These are phyloP conservation scores for Mycosarcoma mackinlayi DNA, from an alignment of 1,284 basidiomycete genomes.

Conservation along the genomic window DNA sequence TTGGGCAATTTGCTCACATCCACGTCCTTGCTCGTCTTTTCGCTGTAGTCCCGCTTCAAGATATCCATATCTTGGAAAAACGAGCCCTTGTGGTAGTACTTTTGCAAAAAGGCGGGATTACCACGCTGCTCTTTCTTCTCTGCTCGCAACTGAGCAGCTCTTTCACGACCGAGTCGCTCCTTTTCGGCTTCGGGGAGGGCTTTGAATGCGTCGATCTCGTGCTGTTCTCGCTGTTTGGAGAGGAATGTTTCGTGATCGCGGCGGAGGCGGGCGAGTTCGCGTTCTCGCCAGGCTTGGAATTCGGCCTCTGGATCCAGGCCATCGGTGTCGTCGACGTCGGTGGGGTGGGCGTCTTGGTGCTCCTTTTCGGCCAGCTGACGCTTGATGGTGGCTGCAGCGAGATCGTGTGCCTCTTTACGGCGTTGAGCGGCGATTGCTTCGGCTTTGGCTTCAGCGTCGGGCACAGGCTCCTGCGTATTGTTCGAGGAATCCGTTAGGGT, in stretches of 20 bases:
- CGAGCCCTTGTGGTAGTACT: constrained; percentile 99
- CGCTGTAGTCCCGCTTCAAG: constrained; percentile 86
- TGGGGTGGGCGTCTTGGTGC: constrained; percentile 79
- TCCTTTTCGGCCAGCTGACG: constrained; percentile 87
- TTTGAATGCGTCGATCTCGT: constrained; percentile 87
- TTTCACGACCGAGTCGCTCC: constrained; percentile 28
- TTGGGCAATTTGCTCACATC: constrained; percentile 88
- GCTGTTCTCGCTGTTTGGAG: constrained; percentile 81
- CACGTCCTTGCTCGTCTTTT: constrained; percentile 81
- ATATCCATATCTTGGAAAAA: constrained; percentile 94
- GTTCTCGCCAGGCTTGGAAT: constrained; percentile 93
- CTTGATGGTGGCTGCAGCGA: constrained; percentile 87
- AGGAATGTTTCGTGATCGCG: constrained; percentile 87
- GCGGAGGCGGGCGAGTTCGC: constrained; percentile 90
- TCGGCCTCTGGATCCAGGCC: constrained; percentile 88
- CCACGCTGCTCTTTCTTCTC: constrained; percentile 75
- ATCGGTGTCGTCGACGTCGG: constrained; percentile 92
- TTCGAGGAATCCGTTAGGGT: constrained; percentile 16
- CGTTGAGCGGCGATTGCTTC: constrained; percentile 76
- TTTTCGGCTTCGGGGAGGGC: constrained; percentile 92
- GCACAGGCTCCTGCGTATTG: constrained; percentile 10
- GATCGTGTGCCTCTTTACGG: constrained; percentile 82
- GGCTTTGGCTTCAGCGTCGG: constrained; percentile 75
- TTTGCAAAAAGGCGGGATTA: constrained; percentile 91
- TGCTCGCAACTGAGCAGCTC: constrained; percentile 12